These are phyloP conservation scores for Boehmeria nivea DNA, from an alignment of 306 rosid genomes.

Conservation along the genomic window DNA sequence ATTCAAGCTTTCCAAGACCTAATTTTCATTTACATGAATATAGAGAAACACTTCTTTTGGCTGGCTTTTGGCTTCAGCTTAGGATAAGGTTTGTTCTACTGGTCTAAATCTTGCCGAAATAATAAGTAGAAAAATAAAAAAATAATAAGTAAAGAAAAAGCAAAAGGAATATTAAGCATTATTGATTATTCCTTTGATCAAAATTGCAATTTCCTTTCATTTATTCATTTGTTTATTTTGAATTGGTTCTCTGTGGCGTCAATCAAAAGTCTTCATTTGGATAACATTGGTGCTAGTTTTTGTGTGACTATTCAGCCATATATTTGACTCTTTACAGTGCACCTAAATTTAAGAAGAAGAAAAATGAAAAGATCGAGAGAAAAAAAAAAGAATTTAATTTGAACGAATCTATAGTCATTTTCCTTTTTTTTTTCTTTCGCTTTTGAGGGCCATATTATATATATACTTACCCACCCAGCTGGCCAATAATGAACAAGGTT, in stretches of 20 bases:
- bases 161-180: conserved; percentile 4
- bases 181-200: not conserved
- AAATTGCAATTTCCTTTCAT: not conserved
- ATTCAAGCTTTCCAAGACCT: not conserved
- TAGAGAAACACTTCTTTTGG: not conserved
- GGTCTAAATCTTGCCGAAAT: conserved; percentile 6
- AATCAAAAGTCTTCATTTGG: too few relatives aligned
- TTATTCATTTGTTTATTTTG: not conserved
- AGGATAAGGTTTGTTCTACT: not conserved
- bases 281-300: too few relatives aligned
- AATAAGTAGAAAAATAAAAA: not conserved
- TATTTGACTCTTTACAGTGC: not conserved
- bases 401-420: conserved; percentile 5
- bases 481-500: conserved; percentile 1
- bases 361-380: too few relatives aligned
- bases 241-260: too few relatives aligned
- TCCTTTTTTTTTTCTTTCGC: not conserved
- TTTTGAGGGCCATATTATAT: conserved; percentile 5
- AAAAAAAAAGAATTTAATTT: not conserved
- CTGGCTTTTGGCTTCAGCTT: not conserved
- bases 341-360: too few relatives aligned
- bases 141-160: not conserved
- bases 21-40: not conserved
- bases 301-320: too few relatives aligned
- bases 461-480: conserved; percentile 12